Evolutionary conservation across 1,284 basidiomycete species (phyloP).

Genomic region (Apiotrichum sp.): DNA sequence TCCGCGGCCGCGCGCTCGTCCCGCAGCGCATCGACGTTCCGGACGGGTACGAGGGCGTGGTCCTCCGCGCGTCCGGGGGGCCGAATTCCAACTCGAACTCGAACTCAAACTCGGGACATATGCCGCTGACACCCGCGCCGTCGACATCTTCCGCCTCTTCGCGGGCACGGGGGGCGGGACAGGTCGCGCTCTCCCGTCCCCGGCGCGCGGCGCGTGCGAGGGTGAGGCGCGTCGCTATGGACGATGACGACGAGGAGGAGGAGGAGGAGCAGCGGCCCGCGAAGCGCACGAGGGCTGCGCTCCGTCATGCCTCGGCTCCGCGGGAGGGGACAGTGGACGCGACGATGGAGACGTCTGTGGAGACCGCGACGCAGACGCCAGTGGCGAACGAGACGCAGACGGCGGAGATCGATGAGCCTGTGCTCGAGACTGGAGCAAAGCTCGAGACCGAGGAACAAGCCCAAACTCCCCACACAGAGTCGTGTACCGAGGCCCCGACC

Average conservation of each 20-base stretch:
- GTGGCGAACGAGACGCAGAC: neutral
- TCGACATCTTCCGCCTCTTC: neutral
- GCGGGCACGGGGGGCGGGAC: slow-evolving; percentile 27
- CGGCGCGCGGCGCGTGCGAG: slow-evolving; percentile 6
- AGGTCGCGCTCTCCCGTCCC: slow-evolving; percentile 33
- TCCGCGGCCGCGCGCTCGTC: slow-evolving; percentile 35
- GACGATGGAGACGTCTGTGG: neutral
- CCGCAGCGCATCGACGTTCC: slow-evolving; percentile 33
- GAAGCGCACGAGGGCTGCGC: no score
- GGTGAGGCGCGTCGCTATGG: slow-evolving; percentile 23
- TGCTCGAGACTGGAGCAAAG: neutral
- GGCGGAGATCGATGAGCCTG: slow-evolving; percentile 21
- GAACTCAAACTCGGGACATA: no score
- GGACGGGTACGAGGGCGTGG: slow-evolving; percentile 27
- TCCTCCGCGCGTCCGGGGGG: slow-evolving; percentile 18
- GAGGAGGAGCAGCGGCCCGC: neutral
- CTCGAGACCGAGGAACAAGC: no score
- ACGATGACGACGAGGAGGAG: slow-evolving; percentile 30
- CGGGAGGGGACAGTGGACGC: no score
- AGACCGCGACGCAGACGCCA: neutral
- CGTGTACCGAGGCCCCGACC: neutral
- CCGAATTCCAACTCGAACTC: neutral
- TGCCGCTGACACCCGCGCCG: no score
- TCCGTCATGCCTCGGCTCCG: no score
- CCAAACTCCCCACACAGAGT: neutral